Base-by-base conservation (phyloP, 1,284 basidiomycete genomes). In the Rhodotorula glutinis region DNA sequence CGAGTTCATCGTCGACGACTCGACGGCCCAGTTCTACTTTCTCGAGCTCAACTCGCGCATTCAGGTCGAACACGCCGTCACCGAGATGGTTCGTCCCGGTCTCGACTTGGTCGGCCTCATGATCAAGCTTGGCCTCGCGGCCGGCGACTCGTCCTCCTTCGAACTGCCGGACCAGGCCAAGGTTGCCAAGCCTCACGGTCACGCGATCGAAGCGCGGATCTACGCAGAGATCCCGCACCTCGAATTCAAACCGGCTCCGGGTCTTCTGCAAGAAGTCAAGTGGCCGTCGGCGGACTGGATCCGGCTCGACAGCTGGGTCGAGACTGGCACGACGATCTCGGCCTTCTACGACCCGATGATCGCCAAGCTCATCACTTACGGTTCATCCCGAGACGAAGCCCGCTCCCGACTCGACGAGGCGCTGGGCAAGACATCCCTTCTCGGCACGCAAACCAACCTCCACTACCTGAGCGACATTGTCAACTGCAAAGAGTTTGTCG, bases 191-290 rank as follows among this genome's bases (percentile, higher is more conserved):
- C 59, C 64, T 23, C 23, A 51, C 5, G 79, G 79, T 2, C 75
- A 75, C 69, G 83, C 86, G 0, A 85, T 89, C 58, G 88, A 90
- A 77, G 84, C 66, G 8, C 61, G 65, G 41, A 94, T 97, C 72
- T 96, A 97, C 78, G 93, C 93, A 13, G 92, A 96, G 79, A 91
- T 93, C 74, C 91, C 92, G 23, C 84, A 91, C 74, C 90, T 90
- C 54, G 85, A 90, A 77, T 97, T 96, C 81, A 83, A 95, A 21
- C 92, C 92, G 1, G 92, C 95, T 76, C 92, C 91, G 25, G 93
- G 92, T 2, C 82, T 83, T 5, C 82, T 96, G 5, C 79, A 90
- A 25, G 88, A 92, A 78, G 85, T 93, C 59, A 69, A 78, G 1
- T 75, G 83, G 67, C 79, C 82, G 58, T 72, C 78, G 51, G 79